Base-by-base conservation (phyloP, 139 green algal species). In the Coelastrella sp. region DNA sequence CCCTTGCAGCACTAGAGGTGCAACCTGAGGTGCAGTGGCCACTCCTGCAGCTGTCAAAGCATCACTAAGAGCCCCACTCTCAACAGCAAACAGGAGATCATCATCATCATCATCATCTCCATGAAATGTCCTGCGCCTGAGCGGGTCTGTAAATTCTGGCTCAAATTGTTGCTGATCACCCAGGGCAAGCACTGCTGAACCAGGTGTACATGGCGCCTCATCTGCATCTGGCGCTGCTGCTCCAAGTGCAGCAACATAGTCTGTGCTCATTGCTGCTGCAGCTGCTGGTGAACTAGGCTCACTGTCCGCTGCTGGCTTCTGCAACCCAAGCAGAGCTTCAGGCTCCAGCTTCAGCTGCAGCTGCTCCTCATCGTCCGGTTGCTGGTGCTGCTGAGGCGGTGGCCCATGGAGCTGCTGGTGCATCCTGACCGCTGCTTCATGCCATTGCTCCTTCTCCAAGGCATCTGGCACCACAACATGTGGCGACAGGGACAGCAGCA, bases 401-500 rank as follows among this genome's bases (percentile, higher is more conserved):
- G 60, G 7, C 8, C 15, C 78, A 10, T 80, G 65, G 63, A 84
- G 87, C 87, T 91, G 87, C 66, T 85, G 88, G 61, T 85, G 73
- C 60, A 27, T 19, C 56, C 25, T 58, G 22, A 60, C 9, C 7
- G 49, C 70, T n/a, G 57, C 73, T 10, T 75, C 81, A 59, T 88
- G 12, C 19, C 35, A 63, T 66, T 82, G 20, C 87, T 87, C 65
- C 10, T 61, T 82, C 25, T 80, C 79, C 65, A 66, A 59, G 5
- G 35, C 58, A 73, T 91, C 91, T 56, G 79, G 91, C 58, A 93
- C 82, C 57, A 91, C 89, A 15, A 90, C 82, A 25, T 94, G 92
- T 24, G 88, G 91, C 1, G 93, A 94, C 35, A 89, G 61, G 8
- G 90, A 87, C 82, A 90, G 91, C 74, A 84, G 82, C 83, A 81